phyloP scores from a whole-genome alignment of 2,329 filamentous ascomycete genomes.

The Grosmannia clavigera region DNA sequence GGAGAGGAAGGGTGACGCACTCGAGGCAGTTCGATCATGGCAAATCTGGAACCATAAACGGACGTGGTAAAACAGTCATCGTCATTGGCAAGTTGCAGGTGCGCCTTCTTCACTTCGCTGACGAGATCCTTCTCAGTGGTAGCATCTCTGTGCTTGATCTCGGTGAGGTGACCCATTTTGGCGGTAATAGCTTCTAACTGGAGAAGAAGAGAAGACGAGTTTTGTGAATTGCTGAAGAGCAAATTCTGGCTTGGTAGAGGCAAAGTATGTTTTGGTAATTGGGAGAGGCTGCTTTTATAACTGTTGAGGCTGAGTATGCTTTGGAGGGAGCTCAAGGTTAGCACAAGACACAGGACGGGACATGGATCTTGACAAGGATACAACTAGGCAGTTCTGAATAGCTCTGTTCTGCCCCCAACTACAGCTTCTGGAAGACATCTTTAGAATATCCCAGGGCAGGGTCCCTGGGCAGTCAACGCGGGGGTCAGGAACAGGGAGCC shows the following conservation, averaged over 20 bases:
- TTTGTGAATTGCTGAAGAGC: background rate
- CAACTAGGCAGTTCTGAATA: background rate
- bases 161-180: conserved; percentile 40
- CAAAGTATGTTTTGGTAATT: background rate
- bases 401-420: background rate
- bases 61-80: conserved; percentile 57
- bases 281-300: background rate
- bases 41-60: conserved; percentile 81
- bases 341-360: background rate
- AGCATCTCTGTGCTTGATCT: conserved; percentile 23
- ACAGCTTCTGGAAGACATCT: background rate
- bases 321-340: background rate
- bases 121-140: conserved; percentile 18
- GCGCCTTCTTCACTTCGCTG: conserved; percentile 27
- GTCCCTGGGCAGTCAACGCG: background rate
- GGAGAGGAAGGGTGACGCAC: background rate
- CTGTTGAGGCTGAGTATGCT: background rate
- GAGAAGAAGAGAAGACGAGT: background rate
- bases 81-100: conserved; percentile 36
- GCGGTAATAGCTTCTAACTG: background rate
- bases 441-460: background rate
- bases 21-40: conserved; percentile 63
- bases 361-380: background rate
- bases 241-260: background rate
- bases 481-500: background rate